Conservation (phyloP, 352 stramenopile genomes). For the Achlya hypogyna region DNA sequence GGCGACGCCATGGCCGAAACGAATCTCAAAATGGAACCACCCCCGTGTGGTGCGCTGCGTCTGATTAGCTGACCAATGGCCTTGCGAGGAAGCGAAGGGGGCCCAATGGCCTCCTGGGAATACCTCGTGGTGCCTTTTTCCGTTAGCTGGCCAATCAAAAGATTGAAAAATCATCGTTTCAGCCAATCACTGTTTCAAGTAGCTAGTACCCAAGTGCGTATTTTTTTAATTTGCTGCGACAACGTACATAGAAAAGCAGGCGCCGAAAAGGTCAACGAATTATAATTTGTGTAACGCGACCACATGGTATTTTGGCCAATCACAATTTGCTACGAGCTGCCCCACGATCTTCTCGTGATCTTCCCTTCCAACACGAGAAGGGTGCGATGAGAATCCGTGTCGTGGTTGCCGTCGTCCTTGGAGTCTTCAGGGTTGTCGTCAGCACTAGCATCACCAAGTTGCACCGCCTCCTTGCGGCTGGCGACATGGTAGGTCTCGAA, state of each 20-base stretch:
- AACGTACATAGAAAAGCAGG: neutral
- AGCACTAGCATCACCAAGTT: no score
- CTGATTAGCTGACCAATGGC: neutral
- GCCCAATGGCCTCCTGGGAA: neutral
- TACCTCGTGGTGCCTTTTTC: no score
- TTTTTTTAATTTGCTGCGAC: neutral
- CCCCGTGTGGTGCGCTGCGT: neutral
- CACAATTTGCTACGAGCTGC: neutral
- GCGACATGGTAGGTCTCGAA: constrained; percentile 44
- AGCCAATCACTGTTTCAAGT: neutral
- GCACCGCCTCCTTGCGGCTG: constrained; percentile 7
- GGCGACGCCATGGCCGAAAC: constrained; percentile 2
- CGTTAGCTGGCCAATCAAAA: constrained; percentile 6
- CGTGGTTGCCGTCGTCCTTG: neutral
- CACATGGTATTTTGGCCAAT: neutral
- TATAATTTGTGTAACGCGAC: neutral
- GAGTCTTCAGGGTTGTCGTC: no score
- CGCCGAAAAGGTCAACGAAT: neutral
- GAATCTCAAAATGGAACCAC: neutral
- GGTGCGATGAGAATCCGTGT: neutral
- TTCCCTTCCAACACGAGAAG: neutral
- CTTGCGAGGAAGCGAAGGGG: neutral
- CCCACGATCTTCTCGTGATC: neutral
- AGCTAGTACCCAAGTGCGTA: neutral
- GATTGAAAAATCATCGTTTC: neutral